Conservation (phyloP, 306 rosid genomes). For the Sechiopsis laciniata region DNA sequence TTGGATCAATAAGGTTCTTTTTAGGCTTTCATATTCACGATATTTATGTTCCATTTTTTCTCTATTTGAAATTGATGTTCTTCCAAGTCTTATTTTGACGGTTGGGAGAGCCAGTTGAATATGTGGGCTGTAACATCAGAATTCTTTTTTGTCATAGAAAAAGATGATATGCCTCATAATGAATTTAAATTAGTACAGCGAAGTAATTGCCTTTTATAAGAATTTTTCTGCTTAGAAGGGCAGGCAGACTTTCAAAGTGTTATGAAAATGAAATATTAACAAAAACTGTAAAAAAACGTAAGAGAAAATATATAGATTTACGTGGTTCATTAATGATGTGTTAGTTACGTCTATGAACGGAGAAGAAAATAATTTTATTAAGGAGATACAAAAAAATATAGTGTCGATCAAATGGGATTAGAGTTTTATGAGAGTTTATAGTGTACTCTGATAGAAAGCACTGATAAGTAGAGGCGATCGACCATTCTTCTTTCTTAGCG, state of each 20-base stretch:
- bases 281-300: no score
- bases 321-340: no score
- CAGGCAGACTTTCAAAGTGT: neutral
- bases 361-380: no score
- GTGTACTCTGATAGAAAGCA: no score
- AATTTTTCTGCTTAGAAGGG: neutral
- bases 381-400: no score
- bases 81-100: neutral
- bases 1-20: conserved; percentile 42
- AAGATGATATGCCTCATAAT: neutral
- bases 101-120: conserved; percentile 12
- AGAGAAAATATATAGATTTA: no score
- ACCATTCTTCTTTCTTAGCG: no score
- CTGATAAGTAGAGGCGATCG: no score
- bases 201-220: neutral
- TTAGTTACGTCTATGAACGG: no score
- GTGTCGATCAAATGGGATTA: no score
- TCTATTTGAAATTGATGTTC: neutral
- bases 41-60: neutral
- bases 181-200: neutral
- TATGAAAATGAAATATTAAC: no score
- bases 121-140: neutral
- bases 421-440: no score
- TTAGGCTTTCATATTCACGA: neutral
- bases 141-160: neutral